A percentile compares a stretch with the other conserved stretches of the same genome.
Conservation (phyloP, 352 stramenopile species). For the Pythium monospermum region DNA sequence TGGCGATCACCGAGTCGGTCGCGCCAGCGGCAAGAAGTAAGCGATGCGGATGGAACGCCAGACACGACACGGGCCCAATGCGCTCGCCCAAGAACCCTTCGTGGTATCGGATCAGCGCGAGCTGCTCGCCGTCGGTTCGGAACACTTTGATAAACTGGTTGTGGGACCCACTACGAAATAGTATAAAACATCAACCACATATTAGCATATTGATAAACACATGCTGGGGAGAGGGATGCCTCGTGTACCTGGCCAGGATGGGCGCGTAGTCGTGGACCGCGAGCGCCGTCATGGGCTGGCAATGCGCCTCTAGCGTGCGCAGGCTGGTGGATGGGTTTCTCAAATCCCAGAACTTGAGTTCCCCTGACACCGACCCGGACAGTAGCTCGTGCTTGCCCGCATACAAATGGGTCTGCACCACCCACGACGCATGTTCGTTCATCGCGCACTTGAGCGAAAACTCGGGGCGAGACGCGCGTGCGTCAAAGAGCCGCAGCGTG, state of each 20-base stretch:
- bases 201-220: neutral
- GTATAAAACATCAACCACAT: neutral
- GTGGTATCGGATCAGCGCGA: conserved; percentile 91
- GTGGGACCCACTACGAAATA: conserved; percentile 86
- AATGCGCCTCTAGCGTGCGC: conserved; percentile 86
- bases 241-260: conserved; percentile 87
- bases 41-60: conserved; percentile 97
- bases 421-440: conserved; percentile 93
- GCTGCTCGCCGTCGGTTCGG: conserved; percentile 82
- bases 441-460: conserved; percentile 63
- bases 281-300: conserved; percentile 95
- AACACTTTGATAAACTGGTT: conserved; percentile 99
- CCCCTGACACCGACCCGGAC: conserved; percentile 91
- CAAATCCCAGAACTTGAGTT: conserved; percentile 98
- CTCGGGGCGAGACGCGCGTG: conserved; percentile 66
- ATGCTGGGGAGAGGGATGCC: neutral
- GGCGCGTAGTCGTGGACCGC: conserved; percentile 94
- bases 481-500: conserved; percentile 93
- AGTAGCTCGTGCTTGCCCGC: conserved; percentile 85
- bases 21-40: conserved; percentile 93
- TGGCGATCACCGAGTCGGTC: conserved; percentile 94
- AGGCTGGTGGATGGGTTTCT: conserved; percentile 77
- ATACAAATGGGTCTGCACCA: conserved; percentile 90
- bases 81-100: conserved; percentile 95
- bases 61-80: conserved; percentile 95